A percentile compares a stretch with the other conserved stretches of the same genome.
Evolutionary conservation across 257 asterid genomes (phyloP).

Genomic region (Solanum commersonii): DNA sequence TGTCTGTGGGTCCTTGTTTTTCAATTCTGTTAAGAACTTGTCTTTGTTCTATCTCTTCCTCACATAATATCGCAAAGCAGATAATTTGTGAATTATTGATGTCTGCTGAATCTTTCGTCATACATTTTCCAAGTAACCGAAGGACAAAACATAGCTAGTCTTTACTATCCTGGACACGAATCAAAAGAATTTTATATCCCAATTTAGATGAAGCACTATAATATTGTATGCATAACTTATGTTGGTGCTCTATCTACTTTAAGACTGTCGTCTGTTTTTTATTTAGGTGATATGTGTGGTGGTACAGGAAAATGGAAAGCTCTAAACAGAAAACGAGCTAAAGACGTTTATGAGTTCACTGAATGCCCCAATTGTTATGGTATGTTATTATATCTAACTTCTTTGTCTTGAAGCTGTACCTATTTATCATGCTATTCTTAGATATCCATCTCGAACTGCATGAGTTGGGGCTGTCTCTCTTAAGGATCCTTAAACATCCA

Average conservation of each 20-base stretch:
- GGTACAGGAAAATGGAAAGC: slow-evolving; percentile 99
- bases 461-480: background rate
- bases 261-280: slow-evolving; percentile 30
- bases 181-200: background rate
- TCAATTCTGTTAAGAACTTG: background rate
- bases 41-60: background rate
- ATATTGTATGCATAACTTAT: background rate
- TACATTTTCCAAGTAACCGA: background rate
- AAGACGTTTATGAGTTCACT: slow-evolving; percentile 89
- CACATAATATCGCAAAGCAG: background rate
- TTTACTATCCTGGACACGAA: background rate
- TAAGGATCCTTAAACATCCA: background rate
- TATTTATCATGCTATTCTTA: background rate
- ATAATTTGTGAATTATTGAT: background rate
- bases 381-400: slow-evolving; percentile 12
- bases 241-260: slow-evolving; percentile 7
- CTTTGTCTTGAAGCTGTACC: background rate
- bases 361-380: slow-evolving; percentile 99
- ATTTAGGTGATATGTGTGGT: slow-evolving; percentile 99
- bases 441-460: background rate
- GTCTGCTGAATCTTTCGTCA: background rate
- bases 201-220: background rate
- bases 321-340: slow-evolving; percentile 87
- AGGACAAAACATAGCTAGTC: background rate
- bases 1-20: background rate